Conservation (phyloP, 306 rosid genomes). For the Alnus glutinosa region DNA sequence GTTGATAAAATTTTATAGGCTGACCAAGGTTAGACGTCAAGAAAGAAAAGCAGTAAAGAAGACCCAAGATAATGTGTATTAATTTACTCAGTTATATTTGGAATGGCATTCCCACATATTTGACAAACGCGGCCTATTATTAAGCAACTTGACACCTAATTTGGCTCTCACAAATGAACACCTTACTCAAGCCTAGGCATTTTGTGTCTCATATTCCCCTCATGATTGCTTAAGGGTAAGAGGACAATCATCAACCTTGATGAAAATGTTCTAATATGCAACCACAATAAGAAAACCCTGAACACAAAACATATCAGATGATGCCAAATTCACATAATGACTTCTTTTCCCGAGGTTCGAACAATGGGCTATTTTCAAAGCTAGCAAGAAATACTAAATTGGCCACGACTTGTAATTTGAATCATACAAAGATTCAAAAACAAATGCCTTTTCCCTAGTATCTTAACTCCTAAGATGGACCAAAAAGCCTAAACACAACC, state of each 20-base stretch:
- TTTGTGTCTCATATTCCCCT: neutral
- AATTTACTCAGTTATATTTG: neutral
- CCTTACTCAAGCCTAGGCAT: neutral
- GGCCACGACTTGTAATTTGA: neutral
- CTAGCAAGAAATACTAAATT: neutral
- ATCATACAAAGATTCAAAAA: neutral
- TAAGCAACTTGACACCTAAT: neutral
- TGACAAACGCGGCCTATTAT: neutral
- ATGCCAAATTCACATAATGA: neutral
- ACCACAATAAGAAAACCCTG: neutral
- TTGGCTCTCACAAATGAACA: slow-evolving; percentile 1
- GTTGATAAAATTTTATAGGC: neutral
- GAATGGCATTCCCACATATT: neutral
- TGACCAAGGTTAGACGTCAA: neutral
- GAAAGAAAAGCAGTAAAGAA: slow-evolving; percentile 5
- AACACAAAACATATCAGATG: neutral
- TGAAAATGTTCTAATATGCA: neutral
- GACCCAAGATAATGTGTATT: neutral
- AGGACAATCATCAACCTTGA: neutral
- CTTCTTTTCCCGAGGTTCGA: neutral
- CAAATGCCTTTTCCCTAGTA: neutral
- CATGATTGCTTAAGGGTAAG: neutral
- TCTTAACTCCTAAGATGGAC: slow-evolving; percentile 3
- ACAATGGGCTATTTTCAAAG: neutral
- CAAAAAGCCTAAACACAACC: neutral